Percentiles rank a stretch among this genome's conserved stretches.
Conservation (phyloP, 805 yeast species). For the Nakazawaea anatomiae region DNA sequence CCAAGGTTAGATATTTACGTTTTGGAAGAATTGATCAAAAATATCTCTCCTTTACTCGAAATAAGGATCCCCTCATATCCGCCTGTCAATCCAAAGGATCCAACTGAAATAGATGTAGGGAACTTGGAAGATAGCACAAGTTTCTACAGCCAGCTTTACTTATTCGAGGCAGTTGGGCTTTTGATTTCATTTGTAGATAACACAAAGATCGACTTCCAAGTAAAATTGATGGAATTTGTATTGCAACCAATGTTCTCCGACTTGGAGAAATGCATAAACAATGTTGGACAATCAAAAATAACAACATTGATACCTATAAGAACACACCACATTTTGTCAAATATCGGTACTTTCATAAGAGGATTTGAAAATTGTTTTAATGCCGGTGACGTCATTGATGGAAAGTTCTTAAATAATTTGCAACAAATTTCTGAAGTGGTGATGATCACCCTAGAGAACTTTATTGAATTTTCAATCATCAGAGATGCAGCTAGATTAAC, state of each 20-base stretch:
- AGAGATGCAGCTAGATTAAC: constrained; percentile 86
- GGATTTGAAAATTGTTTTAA: constrained; percentile 56
- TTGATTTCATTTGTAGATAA: constrained; percentile 49
- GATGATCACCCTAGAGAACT: constrained; percentile 73
- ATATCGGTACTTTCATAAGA: constrained; percentile 84
- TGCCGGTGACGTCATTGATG: constrained; percentile 23
- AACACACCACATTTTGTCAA: constrained; percentile 81
- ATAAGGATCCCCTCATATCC: constrained; percentile 41
- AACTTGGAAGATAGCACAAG: constrained; percentile 54
- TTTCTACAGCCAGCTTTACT: constrained; percentile 73
- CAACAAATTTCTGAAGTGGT: constrained; percentile 64
- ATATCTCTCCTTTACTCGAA: constrained; percentile 55
- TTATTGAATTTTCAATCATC: constrained; percentile 58
- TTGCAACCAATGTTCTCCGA: constrained; percentile 71
- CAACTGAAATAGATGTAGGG: constrained; percentile 29
- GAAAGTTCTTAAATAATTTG: constrained; percentile 22
- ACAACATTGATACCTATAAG: constrained; percentile 51
- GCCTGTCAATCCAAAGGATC: constrained; percentile 24
- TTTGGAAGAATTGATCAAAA: constrained; percentile 52
- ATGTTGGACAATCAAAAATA: constrained; percentile 24
- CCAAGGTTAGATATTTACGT: constrained; percentile 49
- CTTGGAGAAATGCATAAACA: constrained; percentile 57
- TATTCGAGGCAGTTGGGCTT: constrained; percentile 84
- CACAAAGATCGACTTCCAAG: constrained; percentile 35
- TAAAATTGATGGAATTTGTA: constrained; percentile 52